Evolutionary conservation across 495 filamentous ascomycete genomes (phyloP).

Genomic region (Tuber brumale): DNA sequence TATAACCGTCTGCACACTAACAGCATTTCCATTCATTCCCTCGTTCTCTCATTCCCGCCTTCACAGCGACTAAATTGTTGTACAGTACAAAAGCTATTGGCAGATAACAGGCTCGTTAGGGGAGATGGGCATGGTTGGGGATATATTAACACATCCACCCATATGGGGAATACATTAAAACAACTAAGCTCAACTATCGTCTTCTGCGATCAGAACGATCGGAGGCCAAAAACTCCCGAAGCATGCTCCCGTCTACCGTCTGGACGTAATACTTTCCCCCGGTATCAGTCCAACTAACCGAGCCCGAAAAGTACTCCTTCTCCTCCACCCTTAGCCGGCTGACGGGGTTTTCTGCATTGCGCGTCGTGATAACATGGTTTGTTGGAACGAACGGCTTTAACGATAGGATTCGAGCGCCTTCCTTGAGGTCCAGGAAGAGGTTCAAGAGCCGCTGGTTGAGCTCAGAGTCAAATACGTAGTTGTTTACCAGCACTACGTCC

Average conservation of each 20-base stretch:
- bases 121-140: not conserved
- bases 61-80: not conserved
- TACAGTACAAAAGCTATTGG: not conserved
- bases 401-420: conserved; percentile 79
- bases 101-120: not conserved
- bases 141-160: not conserved
- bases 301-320: conserved; percentile 68
- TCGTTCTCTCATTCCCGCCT: not conserved
- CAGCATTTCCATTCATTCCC: not conserved
- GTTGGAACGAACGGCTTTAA: conserved; percentile 72
- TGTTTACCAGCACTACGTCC: conserved; percentile 87
- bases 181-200: not conserved
- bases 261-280: conserved; percentile 82
- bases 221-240: conserved; percentile 29
- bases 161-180: not conserved
- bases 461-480: conserved; percentile 82
- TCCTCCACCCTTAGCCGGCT: conserved; percentile 67
- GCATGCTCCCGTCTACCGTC: conserved; percentile 61
- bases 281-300: conserved; percentile 86
- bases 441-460: conserved; percentile 80
- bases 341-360: conserved; percentile 66
- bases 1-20: not conserved
- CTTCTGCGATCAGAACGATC: not conserved
- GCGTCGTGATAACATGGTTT: conserved; percentile 60
- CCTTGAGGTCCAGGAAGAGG: conserved; percentile 90